Conservation (phyloP, 2,329 filamentous ascomycete species). For the Samsoniella hepiali region DNA sequence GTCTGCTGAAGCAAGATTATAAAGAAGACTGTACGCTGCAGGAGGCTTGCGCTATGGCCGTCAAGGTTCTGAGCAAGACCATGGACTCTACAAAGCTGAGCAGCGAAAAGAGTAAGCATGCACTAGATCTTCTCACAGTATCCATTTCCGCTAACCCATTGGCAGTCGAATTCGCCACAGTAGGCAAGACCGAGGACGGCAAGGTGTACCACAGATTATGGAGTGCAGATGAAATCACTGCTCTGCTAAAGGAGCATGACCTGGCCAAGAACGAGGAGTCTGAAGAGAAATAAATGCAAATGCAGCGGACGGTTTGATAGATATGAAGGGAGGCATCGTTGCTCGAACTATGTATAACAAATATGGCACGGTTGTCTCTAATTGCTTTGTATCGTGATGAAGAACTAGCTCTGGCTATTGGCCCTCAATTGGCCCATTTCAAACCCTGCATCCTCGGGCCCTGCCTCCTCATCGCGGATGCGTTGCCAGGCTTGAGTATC, state of each 20-base stretch:
- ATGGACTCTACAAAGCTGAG: slow-evolving; percentile 99
- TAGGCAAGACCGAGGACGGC: slow-evolving; percentile 90
- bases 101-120: slow-evolving; percentile 88
- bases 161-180: slow-evolving; percentile 94
- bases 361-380: slow-evolving; percentile 13
- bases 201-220: slow-evolving; percentile 98
- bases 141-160: slow-evolving; percentile 21
- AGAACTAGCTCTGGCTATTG: neutral
- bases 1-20: slow-evolving; percentile 97
- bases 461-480: slow-evolving; percentile 54
- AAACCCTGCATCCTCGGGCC: slow-evolving; percentile 38
- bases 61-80: slow-evolving; percentile 99
- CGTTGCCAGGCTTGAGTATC: slow-evolving; percentile 39
- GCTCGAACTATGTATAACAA: slow-evolving; percentile 19
- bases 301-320: slow-evolving; percentile 14
- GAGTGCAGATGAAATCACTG: slow-evolving; percentile 94
- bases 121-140: neutral
- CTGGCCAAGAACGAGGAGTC: slow-evolving; percentile 80
- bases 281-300: slow-evolving; percentile 56
- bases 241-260: slow-evolving; percentile 90
- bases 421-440: slow-evolving; percentile 28
- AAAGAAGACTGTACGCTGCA: slow-evolving; percentile 96
- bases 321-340: slow-evolving; percentile 6
- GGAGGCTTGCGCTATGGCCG: slow-evolving; percentile 94
- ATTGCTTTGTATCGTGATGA: neutral